Conservation (phyloP, 75 land plant species). For the Pinus tabuliformis region DNA sequence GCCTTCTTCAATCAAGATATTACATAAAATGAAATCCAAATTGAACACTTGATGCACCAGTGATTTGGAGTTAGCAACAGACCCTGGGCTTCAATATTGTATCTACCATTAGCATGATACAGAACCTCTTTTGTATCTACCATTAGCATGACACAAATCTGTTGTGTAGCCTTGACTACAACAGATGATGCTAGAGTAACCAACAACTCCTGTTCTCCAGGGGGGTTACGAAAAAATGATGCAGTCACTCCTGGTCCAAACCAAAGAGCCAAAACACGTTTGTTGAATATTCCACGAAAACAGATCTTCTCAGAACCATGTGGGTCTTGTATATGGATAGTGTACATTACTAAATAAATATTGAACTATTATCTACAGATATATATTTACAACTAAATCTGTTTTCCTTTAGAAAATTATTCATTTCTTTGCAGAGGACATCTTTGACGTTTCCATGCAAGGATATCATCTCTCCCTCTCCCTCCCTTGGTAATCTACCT, state of each 20-base stretch:
- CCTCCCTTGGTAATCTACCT: too few species aligned
- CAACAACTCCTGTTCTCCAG: not conserved
- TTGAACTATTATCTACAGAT: not conserved
- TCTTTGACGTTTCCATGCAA: too few species aligned
- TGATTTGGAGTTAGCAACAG: not conserved
- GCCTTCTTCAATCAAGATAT: not conserved
- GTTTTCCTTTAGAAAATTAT: not conserved
- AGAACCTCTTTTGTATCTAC: not conserved
- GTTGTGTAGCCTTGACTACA: not conserved
- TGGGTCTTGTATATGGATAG: too few species aligned
- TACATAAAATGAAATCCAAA: slow-evolving; percentile 3
- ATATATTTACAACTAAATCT: not conserved
- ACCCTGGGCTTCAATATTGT: not conserved
- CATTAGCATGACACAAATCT: not conserved
- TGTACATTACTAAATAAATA: too few species aligned
- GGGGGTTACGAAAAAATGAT: slow-evolving; percentile 8
- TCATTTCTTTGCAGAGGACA: too few species aligned
- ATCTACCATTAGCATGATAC: too few species aligned
- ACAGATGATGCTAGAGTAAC: slow-evolving; percentile 4
- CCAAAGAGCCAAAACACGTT: too few species aligned
- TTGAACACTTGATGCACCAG: not conserved
- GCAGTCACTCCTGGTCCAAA: slow-evolving; percentile 22
- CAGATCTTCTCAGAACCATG: too few species aligned
- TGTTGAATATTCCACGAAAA: too few species aligned
- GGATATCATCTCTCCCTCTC: too few species aligned